These are phyloP conservation scores for Didymella pinodella DNA, from an alignment of 2,329 filamentous ascomycete species.

Conservation along the genomic window DNA sequence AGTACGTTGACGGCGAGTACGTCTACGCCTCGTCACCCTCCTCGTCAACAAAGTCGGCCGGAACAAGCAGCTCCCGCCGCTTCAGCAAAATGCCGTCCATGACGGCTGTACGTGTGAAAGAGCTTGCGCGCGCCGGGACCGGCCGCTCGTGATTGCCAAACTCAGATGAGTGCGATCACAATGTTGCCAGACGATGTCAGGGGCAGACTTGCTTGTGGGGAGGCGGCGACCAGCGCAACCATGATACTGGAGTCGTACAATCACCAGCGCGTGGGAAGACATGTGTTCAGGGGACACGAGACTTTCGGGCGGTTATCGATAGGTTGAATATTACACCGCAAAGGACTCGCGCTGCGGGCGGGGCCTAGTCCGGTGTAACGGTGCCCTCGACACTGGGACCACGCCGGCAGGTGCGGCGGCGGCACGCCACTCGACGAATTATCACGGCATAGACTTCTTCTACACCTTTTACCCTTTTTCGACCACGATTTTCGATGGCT, in stretches of 20 bases:
- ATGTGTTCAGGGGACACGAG: slow-evolving; percentile 14
- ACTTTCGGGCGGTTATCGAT: slow-evolving; percentile 5
- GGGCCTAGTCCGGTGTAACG: slow-evolving; percentile 7
- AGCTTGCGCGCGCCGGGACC: slow-evolving; percentile 40
- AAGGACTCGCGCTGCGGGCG: slow-evolving; percentile 3
- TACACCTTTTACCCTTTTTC: slow-evolving; percentile 4
- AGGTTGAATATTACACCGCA: slow-evolving; percentile 12
- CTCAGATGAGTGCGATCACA: slow-evolving; percentile 12
- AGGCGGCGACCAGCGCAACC: slow-evolving; percentile 3
- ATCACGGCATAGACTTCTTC: slow-evolving; percentile 16
- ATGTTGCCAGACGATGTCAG: neutral
- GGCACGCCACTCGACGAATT: slow-evolving; percentile 13
- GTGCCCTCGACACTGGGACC: neutral
- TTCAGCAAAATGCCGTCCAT: slow-evolving; percentile 48
- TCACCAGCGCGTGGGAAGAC: slow-evolving; percentile 9
- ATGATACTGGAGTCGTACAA: slow-evolving; percentile 7
- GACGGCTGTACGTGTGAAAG: slow-evolving; percentile 44
- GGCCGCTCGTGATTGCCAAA: slow-evolving; percentile 33
- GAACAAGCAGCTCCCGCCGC: slow-evolving; percentile 38
- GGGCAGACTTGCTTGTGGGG: slow-evolving; percentile 3
- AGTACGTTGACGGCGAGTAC: slow-evolving; percentile 96
- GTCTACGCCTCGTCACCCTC: slow-evolving; percentile 66
- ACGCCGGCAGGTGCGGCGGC: slow-evolving; percentile 6
- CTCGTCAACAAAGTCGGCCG: slow-evolving; percentile 38
- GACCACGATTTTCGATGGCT: neutral